These are phyloP conservation scores for Leucosporidium scottii DNA, from an alignment of 768 basidiomycete species.

Conservation along the genomic window DNA sequence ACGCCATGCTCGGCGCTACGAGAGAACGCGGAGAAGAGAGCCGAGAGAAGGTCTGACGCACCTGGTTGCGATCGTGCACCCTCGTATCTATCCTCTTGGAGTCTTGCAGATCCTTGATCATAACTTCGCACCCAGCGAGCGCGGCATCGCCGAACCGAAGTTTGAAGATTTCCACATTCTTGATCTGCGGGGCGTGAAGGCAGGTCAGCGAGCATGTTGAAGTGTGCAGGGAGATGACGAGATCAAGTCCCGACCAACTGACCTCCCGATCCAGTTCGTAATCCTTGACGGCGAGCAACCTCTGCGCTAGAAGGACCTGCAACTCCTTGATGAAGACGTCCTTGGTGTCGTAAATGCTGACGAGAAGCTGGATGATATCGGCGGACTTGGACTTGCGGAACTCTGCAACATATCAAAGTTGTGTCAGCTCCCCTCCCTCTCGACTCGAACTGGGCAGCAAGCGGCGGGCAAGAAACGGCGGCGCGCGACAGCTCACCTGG, in stretches of 20 bases:
- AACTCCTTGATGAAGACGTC: slow-evolving; percentile 94
- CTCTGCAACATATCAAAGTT: slow-evolving; percentile 48
- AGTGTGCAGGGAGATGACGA: too few relatives aligned
- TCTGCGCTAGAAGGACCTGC: slow-evolving; percentile 80
- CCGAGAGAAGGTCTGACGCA: slow-evolving; percentile 42
- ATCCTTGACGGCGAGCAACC: slow-evolving; percentile 70
- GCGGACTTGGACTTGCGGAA: slow-evolving; percentile 85
- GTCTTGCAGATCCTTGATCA: slow-evolving; percentile 95
- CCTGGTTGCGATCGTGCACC: slow-evolving; percentile 48
- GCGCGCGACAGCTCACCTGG: slow-evolving; percentile 54
- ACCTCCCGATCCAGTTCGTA: slow-evolving; percentile 70
- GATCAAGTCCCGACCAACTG: slow-evolving; percentile 11
- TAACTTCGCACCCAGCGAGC: slow-evolving; percentile 92
- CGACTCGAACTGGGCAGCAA: neutral
- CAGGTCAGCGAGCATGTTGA: slow-evolving; percentile 5
- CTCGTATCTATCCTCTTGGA: slow-evolving; percentile 83
- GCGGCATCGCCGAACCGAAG: slow-evolving; percentile 89
- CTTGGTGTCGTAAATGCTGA: slow-evolving; percentile 94
- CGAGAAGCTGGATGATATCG: slow-evolving; percentile 90
- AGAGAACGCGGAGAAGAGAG: neutral
- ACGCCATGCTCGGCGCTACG: too few relatives aligned
- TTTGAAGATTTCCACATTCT: slow-evolving; percentile 89
- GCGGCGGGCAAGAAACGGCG: neutral
- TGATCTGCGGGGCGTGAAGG: slow-evolving; percentile 52
- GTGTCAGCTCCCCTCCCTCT: neutral